These are phyloP conservation scores for Mucor velutinosus DNA, from an alignment of 371 early-diverging fungal species.

Conservation along the genomic window DNA sequence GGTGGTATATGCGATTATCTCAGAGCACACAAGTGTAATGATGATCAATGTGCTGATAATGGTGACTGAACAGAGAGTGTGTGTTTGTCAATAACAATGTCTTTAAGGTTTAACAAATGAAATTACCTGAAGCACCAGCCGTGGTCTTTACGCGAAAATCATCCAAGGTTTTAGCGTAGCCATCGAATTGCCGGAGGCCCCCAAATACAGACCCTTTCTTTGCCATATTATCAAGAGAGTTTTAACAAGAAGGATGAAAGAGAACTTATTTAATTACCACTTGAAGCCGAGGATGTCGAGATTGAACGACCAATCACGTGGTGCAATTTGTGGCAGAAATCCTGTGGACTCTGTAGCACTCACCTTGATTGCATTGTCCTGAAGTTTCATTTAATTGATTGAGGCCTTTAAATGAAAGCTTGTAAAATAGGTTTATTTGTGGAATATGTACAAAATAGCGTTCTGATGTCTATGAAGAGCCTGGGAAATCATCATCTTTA, in stretches of 20 bases:
- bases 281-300: background rate
- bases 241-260: background rate
- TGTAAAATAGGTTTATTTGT: no score
- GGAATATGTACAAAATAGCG: no score
- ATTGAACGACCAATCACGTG: background rate
- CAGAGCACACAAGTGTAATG: slow-evolving; percentile 72
- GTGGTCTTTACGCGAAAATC: slow-evolving; percentile 92
- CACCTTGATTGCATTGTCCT: no score
- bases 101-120: background rate
- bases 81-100: background rate
- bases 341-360: background rate
- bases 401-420: no score
- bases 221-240: slow-evolving; percentile 5
- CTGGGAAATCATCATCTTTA: no score
- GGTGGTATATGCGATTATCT: slow-evolving; percentile 79
- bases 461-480: no score
- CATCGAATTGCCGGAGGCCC: slow-evolving; percentile 78
- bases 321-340: background rate
- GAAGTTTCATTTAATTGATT: no score
- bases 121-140: slow-evolving; percentile 79
- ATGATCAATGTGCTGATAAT: slow-evolving; percentile 77
- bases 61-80: slow-evolving; percentile 62
- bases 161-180: slow-evolving; percentile 95
- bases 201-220: slow-evolving; percentile 44
- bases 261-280: background rate